phyloP scores from a whole-genome alignment of 129 eudicot genomes.

The Cynara cardunculus region DNA sequence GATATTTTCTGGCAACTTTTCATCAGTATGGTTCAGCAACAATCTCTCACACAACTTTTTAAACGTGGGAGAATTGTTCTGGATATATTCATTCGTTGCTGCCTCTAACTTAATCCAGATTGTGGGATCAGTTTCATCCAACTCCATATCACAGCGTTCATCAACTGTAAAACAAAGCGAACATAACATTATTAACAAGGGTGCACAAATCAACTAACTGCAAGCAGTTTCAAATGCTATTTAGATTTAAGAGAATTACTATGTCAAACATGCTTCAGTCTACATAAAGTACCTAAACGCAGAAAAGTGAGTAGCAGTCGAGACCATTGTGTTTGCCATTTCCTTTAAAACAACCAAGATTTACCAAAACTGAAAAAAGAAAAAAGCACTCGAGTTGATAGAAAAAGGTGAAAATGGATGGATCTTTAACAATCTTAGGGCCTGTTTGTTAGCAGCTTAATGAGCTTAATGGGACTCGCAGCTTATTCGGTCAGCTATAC shows the following conservation, averaged over 20 bases:
- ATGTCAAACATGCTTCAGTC: neutral
- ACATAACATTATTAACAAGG: neutral
- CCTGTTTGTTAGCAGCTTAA: too few relatives aligned
- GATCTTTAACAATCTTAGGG: too few relatives aligned
- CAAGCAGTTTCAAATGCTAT: neutral
- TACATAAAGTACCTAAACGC: too few relatives aligned
- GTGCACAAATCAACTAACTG: neutral
- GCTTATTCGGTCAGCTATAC: too few relatives aligned
- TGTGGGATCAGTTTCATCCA: constrained; percentile 97
- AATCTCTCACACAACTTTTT: constrained; percentile 71
- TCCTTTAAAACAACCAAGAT: neutral
- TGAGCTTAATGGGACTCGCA: too few relatives aligned
- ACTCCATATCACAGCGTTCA: constrained; percentile 99
- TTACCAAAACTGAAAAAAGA: too few relatives aligned
- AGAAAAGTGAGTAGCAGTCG: too few relatives aligned
- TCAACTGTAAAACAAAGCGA: constrained; percentile 60
- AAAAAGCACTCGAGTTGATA: too few relatives aligned
- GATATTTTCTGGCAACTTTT: constrained; percentile 44
- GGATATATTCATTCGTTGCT: constrained; percentile 82
- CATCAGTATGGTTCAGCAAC: constrained; percentile 67
- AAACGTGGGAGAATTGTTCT: constrained; percentile 57
- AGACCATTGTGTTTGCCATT: neutral
- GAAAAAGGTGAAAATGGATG: too few relatives aligned
- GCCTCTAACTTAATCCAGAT: constrained; percentile 83
- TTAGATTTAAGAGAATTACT: neutral